A percentile compares a stretch with the other conserved stretches of the same genome.
phyloP scores from a whole-genome alignment of 2,329 filamentous ascomycete species.

The Talaromyces marneffei region DNA sequence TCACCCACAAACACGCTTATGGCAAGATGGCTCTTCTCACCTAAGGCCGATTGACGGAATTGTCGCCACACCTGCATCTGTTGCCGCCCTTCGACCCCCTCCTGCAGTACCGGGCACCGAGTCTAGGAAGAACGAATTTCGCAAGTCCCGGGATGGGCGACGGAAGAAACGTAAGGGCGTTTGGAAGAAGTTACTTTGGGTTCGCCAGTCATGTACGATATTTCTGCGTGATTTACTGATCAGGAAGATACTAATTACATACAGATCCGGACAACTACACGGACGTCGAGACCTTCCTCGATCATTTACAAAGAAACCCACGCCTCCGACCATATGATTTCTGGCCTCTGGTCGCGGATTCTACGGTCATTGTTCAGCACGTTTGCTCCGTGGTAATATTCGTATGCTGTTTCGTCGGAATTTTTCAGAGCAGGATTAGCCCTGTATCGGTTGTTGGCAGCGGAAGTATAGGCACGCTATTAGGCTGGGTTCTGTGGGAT shows the following conservation, averaged over 20 bases:
- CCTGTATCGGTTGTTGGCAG: slow-evolving; percentile 83
- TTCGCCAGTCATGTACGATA: slow-evolving; percentile 80
- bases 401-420: slow-evolving; percentile 85
- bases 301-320: slow-evolving; percentile 90
- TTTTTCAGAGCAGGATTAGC: slow-evolving; percentile 79
- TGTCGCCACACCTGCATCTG: slow-evolving; percentile 34
- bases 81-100: slow-evolving; percentile 39
- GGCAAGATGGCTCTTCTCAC: slow-evolving; percentile 36
- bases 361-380: slow-evolving; percentile 94
- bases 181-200: slow-evolving; percentile 97
- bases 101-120: slow-evolving; percentile 35
- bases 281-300: slow-evolving; percentile 91
- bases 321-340: slow-evolving; percentile 94
- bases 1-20: slow-evolving; percentile 54
- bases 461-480: slow-evolving; percentile 73
- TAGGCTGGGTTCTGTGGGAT: slow-evolving; percentile 90
- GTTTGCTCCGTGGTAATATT: slow-evolving; percentile 94
- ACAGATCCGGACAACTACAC: slow-evolving; percentile 97
- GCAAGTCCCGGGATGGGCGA: slow-evolving; percentile 53
- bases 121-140: slow-evolving; percentile 36
- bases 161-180: slow-evolving; percentile 64
- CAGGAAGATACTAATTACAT: not conserved
- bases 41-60: slow-evolving; percentile 33
- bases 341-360: slow-evolving; percentile 92
- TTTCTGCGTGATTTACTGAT: not conserved